Base-by-base conservation (phyloP, 202 grass and related monocot species). In the Tripidium arundinaceum region DNA sequence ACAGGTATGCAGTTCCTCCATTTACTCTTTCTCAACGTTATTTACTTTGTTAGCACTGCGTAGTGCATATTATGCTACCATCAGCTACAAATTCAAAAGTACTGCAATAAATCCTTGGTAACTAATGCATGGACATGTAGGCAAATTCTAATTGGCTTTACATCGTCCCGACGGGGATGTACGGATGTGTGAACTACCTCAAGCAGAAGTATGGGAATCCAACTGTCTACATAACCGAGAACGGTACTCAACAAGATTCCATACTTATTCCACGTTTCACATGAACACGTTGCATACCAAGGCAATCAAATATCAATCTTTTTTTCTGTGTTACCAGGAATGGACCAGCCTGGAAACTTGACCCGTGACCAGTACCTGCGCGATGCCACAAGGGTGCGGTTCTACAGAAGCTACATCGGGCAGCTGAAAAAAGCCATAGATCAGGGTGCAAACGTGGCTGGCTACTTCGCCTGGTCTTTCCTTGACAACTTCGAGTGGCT, bases 401-500 rank as follows among this genome's bases (percentile, higher is more conserved):
- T 77, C 86, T 93, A 88, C 80, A 83, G 38, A 64, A 87, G 83
- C 62, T 97, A 97, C 72, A 65, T 93, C 19, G 31, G 50, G 25
- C 49, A 89, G 47, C 79, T 97, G 72, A 90, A 90, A 39, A 91
- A 75, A 36, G 83, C 83, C 28, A 93, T 97, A 2, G 88, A 97
- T 4, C 69, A 89, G 22, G 93, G 93, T 0, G 83, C 90, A 7
- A 93, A 89, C 16, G 88, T 97, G 19, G 47, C 85, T 5, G 89
- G 86, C 70, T 93, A 93, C 77, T 93, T 97, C 46, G 94, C 91
- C 0, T 93, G 90, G 93, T 97, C 93, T 84, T 85, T 97, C 28
- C 87, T 97, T 27, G 93, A 93, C 84, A 93, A 97, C 81, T 89
- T 91, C 14, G 93, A 97, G 79, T 93, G 94, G 91, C 62, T 37